A percentile compares a stretch with the other conserved stretches of the same genome.
Evolutionary conservation across 2,329 filamentous ascomycete genomes (phyloP).

Genomic region (Fusarium musae): DNA sequence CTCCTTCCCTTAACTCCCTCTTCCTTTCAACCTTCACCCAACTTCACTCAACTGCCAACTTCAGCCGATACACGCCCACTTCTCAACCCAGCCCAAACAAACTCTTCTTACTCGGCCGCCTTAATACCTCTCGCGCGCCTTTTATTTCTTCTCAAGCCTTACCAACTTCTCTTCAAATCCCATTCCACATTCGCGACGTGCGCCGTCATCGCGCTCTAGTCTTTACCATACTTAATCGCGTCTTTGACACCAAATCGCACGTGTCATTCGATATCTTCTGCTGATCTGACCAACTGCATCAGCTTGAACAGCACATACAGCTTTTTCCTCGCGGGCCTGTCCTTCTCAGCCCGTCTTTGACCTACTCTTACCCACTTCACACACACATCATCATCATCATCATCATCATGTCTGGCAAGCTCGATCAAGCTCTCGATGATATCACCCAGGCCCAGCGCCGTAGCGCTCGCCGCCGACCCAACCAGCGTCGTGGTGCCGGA

Average conservation of each 20-base stretch:
- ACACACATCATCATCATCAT: conserved; percentile 42
- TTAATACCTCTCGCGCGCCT: conserved; percentile 27
- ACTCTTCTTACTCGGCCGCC: conserved; percentile 26
- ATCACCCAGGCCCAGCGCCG: conserved; percentile 84
- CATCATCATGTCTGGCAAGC: conserved; percentile 86
- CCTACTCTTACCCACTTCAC: conserved; percentile 19
- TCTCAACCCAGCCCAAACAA: conserved; percentile 33
- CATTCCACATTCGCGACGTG: conserved; percentile 19
- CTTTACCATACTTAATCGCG: conserved; percentile 5
- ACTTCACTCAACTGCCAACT: conserved; percentile 22
- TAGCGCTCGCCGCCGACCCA: conserved; percentile 65
- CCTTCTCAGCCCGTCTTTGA: conserved; percentile 16
- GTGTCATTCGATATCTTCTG: conserved; percentile 36
- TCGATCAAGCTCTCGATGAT: conserved; percentile 97
- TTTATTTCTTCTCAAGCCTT: conserved; percentile 24
- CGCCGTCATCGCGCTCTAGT: conserved; percentile 20
- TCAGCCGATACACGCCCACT: conserved; percentile 32
- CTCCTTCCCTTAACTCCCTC: conserved; percentile 16
- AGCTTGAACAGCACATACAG: conserved; percentile 37
- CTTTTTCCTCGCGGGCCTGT: conserved; percentile 15
- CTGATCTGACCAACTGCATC: conserved; percentile 40
- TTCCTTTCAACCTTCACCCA: conserved; percentile 28
- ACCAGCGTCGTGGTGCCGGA: conserved; percentile 60
- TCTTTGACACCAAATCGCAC: conserved; percentile 22
- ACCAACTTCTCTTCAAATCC: conserved; percentile 15